Conservation (phyloP, 495 filamentous ascomycete species). For the Penicillium atrosanguineum region DNA sequence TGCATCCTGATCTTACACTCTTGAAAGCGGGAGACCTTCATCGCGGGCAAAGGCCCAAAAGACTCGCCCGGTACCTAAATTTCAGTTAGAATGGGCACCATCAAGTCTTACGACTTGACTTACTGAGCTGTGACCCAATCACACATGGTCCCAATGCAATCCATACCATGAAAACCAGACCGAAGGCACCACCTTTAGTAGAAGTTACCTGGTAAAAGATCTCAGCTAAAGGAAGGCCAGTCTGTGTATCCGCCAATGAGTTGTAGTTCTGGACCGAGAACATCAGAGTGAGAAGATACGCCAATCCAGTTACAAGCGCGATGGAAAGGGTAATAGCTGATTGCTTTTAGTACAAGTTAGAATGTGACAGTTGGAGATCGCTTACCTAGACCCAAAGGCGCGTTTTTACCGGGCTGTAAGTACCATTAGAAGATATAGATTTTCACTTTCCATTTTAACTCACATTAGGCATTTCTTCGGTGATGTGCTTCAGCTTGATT, state of each 20-base stretch:
- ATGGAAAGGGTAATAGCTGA: constrained; percentile 41
- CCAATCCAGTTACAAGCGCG: constrained; percentile 42
- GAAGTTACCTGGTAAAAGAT: constrained; percentile 74
- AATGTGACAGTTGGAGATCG: not conserved
- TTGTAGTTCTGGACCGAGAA: constrained; percentile 45
- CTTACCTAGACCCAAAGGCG: constrained; percentile 32
- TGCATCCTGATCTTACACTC: constrained; percentile 16
- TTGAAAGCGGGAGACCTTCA: constrained; percentile 41
- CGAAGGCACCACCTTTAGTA: constrained; percentile 53
- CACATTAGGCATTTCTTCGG: constrained; percentile 69
- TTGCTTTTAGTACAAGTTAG: constrained; percentile 13
- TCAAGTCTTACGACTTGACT: not conserved
- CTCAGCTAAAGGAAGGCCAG: constrained; percentile 65
- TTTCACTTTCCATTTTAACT: constrained; percentile 26
- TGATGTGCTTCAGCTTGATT: constrained; percentile 55
- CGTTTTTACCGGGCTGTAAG: constrained; percentile 28
- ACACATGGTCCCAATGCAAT: constrained; percentile 41
- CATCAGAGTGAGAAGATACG: constrained; percentile 45
- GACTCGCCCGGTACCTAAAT: constrained; percentile 57
- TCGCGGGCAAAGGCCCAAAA: constrained; percentile 78
- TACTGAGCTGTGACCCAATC: constrained; percentile 53
- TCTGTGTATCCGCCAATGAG: constrained; percentile 32
- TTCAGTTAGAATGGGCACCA: constrained; percentile 16
- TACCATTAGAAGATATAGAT: not conserved
- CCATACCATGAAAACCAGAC: constrained; percentile 60